Evolutionary conservation across 1,139 yeast genomes (phyloP).

Genomic region (Kurtzmaniella quercitrusa): DNA sequence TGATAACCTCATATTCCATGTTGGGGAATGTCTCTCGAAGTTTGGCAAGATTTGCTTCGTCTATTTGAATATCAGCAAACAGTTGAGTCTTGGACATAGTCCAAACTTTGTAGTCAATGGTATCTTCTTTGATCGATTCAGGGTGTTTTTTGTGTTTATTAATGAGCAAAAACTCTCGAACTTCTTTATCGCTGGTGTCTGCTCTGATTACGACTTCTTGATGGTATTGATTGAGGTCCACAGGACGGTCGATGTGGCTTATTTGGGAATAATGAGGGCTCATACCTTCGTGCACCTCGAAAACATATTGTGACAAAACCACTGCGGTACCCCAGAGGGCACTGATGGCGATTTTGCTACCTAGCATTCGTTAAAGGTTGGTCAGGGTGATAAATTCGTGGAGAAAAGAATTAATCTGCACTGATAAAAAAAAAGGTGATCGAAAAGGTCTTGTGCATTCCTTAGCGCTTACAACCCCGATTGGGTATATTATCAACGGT

Average conservation of each 20-base stretch:
- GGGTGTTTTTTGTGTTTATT: constrained; percentile 4
- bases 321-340: constrained; percentile 3
- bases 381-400: no score
- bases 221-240: constrained; percentile 47
- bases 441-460: no score
- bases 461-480: no score
- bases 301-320: neutral
- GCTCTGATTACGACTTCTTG: constrained; percentile 51
- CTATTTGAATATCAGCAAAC: constrained; percentile 35
- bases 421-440: no score
- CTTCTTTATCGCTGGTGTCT: constrained; percentile 16
- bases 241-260: constrained; percentile 30
- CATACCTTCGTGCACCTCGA: neutral
- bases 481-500: no score
- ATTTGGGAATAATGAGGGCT: constrained; percentile 21
- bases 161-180: constrained; percentile 18
- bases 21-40: constrained; percentile 19
- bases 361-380: neutral
- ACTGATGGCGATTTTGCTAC: neutral
- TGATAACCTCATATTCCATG: constrained; percentile 32
- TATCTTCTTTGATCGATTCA: neutral
- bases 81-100: constrained; percentile 20
- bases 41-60: constrained; percentile 17
- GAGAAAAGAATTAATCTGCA: no score
- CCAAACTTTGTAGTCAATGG: constrained; percentile 27